Percentiles rank a stretch among this genome's conserved stretches.
Conservation (phyloP, 1,139 yeast genomes). For the Kodamaea sp. region DNA sequence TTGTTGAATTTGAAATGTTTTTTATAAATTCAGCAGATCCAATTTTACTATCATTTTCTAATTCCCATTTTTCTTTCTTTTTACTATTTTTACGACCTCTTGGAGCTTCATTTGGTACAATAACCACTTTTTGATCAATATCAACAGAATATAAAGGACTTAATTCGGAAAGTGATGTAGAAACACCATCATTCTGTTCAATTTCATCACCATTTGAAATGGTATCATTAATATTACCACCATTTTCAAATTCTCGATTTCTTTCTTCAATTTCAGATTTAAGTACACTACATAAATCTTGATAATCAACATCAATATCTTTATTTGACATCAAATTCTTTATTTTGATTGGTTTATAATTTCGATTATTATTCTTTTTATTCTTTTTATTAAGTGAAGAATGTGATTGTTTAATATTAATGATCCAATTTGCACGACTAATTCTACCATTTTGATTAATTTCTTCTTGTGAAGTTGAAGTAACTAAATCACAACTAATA, state of each 20-base stretch:
- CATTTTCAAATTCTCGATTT: constrained; percentile 9
- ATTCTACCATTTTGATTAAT: constrained; percentile 57
- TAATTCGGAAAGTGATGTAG: constrained; percentile 12
- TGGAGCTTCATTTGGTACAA: constrained; percentile 70
- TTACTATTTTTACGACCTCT: constrained; percentile 69
- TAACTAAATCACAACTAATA: constrained; percentile 69
- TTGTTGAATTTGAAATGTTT: constrained; percentile 59
- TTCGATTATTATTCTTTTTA: constrained; percentile 28
- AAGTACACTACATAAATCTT: constrained; percentile 56
- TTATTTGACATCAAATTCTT: constrained; percentile 54
- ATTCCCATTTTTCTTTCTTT: constrained; percentile 69
- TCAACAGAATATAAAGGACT: constrained; percentile 35
- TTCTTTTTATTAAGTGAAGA: constrained; percentile 33
- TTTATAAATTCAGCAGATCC: constrained; percentile 56
- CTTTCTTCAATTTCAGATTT: constrained; percentile 39
- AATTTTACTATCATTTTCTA: constrained; percentile 67
- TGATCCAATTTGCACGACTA: constrained; percentile 74
- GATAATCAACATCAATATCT: constrained; percentile 69
- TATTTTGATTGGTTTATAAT: constrained; percentile 70
- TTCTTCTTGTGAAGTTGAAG: constrained; percentile 58
- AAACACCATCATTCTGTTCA: constrained; percentile 5
- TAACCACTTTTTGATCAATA: constrained; percentile 54
- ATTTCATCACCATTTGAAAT: constrained; percentile 19
- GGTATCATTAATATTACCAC: background rate
- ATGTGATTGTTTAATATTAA: constrained; percentile 61